phyloP scores from a whole-genome alignment of 2,329 filamentous ascomycete species.

The Hypoxylon sp. region DNA sequence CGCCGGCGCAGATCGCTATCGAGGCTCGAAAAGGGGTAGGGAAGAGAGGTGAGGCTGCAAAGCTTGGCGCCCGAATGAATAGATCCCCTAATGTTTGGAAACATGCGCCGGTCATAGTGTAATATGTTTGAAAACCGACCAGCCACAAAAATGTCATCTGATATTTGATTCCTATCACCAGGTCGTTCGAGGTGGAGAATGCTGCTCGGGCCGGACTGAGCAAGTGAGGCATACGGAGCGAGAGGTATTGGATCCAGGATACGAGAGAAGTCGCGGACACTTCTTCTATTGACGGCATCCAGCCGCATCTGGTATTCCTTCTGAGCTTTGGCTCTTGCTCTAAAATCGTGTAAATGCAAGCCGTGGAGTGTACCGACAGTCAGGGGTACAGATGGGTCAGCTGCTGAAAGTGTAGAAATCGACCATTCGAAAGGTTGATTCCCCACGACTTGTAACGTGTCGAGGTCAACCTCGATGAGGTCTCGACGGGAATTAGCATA shows the following conservation, averaged over 20 bases:
- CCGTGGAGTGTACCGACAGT: constrained; percentile 87
- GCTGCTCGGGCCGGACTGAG: constrained; percentile 83
- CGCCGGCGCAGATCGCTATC: constrained; percentile 68
- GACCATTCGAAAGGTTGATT: constrained; percentile 81
- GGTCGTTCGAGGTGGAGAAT: constrained; percentile 80
- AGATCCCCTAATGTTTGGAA: constrained; percentile 80
- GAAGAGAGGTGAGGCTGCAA: constrained; percentile 77
- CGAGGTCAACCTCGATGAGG: constrained; percentile 84
- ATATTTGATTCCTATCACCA: constrained; percentile 64
- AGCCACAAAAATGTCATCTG: constrained; percentile 86
- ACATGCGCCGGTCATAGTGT: constrained; percentile 88
- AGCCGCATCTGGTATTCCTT: constrained; percentile 54
- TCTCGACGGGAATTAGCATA: constrained; percentile 52
- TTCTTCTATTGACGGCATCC: constrained; percentile 48
- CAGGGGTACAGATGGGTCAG: constrained; percentile 74
- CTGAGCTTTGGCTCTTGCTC: constrained; percentile 56
- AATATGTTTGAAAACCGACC: constrained; percentile 90
- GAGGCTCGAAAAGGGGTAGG: constrained; percentile 74
- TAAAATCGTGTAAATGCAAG: constrained; percentile 84
- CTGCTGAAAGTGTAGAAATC: constrained; percentile 83
- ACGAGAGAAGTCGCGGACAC: constrained; percentile 49
- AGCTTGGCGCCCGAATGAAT: constrained; percentile 87
- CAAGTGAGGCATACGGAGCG: constrained; percentile 75
- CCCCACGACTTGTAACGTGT: constrained; percentile 75
- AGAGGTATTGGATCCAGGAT: constrained; percentile 66